A percentile compares a stretch with the other conserved stretches of the same genome.
These are phyloP conservation scores for Russula griseocarnosa DNA, from an alignment of 768 basidiomycete genomes.

Conservation along the genomic window DNA sequence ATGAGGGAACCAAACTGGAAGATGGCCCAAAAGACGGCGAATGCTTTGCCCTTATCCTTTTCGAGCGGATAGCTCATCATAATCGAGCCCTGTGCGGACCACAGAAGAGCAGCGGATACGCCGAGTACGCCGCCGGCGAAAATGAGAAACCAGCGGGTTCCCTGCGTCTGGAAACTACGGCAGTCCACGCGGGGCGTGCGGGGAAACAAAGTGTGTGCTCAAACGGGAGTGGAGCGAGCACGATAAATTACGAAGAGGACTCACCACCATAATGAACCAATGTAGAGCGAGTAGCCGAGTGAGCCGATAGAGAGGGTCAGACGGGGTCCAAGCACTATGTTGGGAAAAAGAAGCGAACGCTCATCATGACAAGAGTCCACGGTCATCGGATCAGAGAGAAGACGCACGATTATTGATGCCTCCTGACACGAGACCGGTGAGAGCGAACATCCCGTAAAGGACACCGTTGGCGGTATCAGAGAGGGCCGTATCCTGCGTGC, in stretches of 20 bases:
- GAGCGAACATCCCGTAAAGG: conserved; percentile 43
- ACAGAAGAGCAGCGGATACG: conserved; percentile 47
- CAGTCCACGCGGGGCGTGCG: neutral
- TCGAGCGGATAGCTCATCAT: conserved; percentile 58
- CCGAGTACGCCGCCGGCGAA: conserved; percentile 50
- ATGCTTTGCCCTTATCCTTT: conserved; percentile 51
- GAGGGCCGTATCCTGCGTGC: conserved; percentile 39
- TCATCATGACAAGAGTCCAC: neutral
- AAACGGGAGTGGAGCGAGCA: neutral
- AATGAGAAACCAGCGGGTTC: conserved; percentile 44
- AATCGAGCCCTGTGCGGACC: conserved; percentile 50
- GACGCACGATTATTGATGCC: conserved; percentile 37
- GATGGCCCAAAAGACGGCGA: conserved; percentile 52
- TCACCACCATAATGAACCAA: conserved; percentile 46
- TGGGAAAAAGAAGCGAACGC: neutral
- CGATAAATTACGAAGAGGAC: conserved; percentile 14
- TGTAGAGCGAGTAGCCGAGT: conserved; percentile 49
- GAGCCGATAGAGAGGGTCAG: conserved; percentile 49
- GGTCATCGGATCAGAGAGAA: conserved; percentile 10
- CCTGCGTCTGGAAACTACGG: conserved; percentile 39
- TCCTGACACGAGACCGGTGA: conserved; percentile 42
- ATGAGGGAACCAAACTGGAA: conserved; percentile 45
- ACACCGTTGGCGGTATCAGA: conserved; percentile 42
- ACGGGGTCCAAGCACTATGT: conserved; percentile 46
- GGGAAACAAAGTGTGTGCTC: neutral